phyloP scores from a whole-genome alignment of 1,284 basidiomycete genomes.

The Peniophora sp. region DNA sequence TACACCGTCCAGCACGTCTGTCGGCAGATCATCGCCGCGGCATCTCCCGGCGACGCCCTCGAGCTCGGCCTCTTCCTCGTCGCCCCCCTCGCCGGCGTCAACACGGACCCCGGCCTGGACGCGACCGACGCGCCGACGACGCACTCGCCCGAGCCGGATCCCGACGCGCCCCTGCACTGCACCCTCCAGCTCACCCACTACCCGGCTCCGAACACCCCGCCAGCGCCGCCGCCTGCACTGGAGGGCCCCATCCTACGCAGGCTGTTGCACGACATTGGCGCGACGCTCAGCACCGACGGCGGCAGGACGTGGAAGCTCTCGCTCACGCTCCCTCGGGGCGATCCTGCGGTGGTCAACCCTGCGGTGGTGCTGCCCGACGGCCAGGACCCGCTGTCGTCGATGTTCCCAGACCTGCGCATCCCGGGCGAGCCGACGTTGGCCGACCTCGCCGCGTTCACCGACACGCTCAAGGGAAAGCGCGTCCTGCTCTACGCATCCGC shows the following conservation, averaged over 20 bases:
- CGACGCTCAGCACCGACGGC: slow-evolving; percentile 40
- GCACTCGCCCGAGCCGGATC: slow-evolving; percentile 15
- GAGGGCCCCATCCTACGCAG: slow-evolving; percentile 56
- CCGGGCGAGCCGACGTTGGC: slow-evolving; percentile 68
- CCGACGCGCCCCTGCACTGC: slow-evolving; percentile 32
- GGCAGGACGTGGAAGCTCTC: slow-evolving; percentile 45
- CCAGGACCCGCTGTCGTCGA: slow-evolving; percentile 28
- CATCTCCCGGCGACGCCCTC: slow-evolving; percentile 71
- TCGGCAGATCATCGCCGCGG: slow-evolving; percentile 71
- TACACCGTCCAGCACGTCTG: slow-evolving; percentile 75
- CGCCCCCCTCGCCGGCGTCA: slow-evolving; percentile 14
- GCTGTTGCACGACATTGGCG: slow-evolving; percentile 61
- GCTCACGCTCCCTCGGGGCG: slow-evolving; percentile 49
- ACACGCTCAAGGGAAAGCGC: slow-evolving; percentile 73
- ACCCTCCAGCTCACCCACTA: slow-evolving; percentile 51
- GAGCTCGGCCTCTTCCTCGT: slow-evolving; percentile 79
- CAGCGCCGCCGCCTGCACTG: slow-evolving; percentile 37
- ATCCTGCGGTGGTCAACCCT: slow-evolving; percentile 26
- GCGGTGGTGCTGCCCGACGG: slow-evolving; percentile 32
- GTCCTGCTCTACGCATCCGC: slow-evolving; percentile 78
- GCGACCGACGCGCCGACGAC: slow-evolving; percentile 11
- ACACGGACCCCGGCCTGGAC: slow-evolving; percentile 13
- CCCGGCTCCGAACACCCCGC: slow-evolving; percentile 14
- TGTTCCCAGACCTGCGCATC: slow-evolving; percentile 37
- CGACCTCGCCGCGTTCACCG: slow-evolving; percentile 72